Percentiles rank a stretch among this genome's conserved stretches.
phyloP scores from a whole-genome alignment of 306 rosid species.

The Quercus agrifolia region DNA sequence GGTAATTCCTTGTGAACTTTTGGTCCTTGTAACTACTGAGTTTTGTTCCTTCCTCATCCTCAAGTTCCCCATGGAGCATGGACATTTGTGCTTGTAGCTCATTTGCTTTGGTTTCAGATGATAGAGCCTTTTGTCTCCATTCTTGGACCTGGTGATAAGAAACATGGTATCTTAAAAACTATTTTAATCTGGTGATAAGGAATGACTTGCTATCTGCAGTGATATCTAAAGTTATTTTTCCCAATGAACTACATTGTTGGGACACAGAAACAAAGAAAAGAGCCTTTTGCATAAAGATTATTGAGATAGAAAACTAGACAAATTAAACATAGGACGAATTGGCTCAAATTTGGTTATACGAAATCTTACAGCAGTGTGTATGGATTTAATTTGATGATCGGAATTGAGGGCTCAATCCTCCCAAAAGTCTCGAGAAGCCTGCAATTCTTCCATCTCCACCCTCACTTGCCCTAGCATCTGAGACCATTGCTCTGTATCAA shows the following conservation, averaged over 20 bases:
- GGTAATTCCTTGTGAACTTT: constrained; percentile 10
- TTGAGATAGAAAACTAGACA: background rate
- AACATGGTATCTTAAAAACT: background rate
- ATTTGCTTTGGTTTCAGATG: constrained; percentile 48
- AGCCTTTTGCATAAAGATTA: background rate
- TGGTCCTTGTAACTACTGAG: constrained; percentile 7
- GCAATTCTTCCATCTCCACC: constrained; percentile 89
- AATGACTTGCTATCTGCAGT: background rate
- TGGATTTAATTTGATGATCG: constrained; percentile 53
- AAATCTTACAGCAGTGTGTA: constrained; percentile 48
- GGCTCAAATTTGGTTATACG: background rate
- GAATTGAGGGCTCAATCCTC: constrained; percentile 64
- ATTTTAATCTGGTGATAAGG: background rate
- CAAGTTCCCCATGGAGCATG: constrained; percentile 29
- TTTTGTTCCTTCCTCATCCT: constrained; percentile 36
- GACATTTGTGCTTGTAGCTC: constrained; percentile 47
- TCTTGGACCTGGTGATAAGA: constrained; percentile 61
- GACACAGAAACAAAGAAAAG: background rate
- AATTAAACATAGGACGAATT: background rate
- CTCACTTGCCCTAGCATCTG: constrained; percentile 80
- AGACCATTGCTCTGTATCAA: constrained; percentile 95
- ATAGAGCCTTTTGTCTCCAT: constrained; percentile 70
- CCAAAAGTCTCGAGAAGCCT: constrained; percentile 84
- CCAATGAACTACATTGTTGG: background rate
- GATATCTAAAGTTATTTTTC: background rate